Percentiles rank a stretch among this genome's conserved stretches.
Conservation (phyloP, 371 early-diverging fungal genomes). For the Coemansia linderi region DNA sequence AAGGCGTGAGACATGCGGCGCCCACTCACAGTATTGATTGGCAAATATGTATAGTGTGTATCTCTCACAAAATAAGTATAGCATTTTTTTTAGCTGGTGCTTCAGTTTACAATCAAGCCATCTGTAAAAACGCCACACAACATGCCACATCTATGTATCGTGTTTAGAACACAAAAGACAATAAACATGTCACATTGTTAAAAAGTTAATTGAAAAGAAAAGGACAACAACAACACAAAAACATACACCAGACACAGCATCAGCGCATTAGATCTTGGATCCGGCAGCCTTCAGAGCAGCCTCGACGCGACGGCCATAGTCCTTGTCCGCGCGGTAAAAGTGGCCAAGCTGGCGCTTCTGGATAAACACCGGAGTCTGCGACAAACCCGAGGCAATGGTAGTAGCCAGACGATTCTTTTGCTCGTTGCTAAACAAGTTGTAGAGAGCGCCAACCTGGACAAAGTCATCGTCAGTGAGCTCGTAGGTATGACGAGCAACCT, state of each 20-base stretch:
- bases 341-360: slow-evolving; percentile 74
- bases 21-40: too few species aligned
- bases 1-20: too few species aligned
- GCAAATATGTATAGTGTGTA: too few species aligned
- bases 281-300: slow-evolving; percentile 57
- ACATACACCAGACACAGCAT: neutral
- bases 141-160: too few species aligned
- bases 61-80: too few species aligned
- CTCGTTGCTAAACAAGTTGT: slow-evolving; percentile 65
- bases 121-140: too few species aligned
- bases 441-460: slow-evolving; percentile 72
- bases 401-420: slow-evolving; percentile 70
- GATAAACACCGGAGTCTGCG: slow-evolving; percentile 70
- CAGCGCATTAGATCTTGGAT: slow-evolving; percentile 51
- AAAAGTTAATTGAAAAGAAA: slow-evolving; percentile 7
- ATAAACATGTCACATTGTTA: neutral
- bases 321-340: slow-evolving; percentile 75
- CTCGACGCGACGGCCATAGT: slow-evolving; percentile 72
- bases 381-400: slow-evolving; percentile 73
- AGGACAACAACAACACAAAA: neutral
- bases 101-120: too few species aligned
- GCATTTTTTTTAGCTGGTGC: too few species aligned
- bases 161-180: neutral
- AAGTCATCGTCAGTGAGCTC: slow-evolving; percentile 70
- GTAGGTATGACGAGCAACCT: slow-evolving; percentile 65